phyloP scores from a whole-genome alignment of 345 rosid species.

The Syzygium oleosum region DNA sequence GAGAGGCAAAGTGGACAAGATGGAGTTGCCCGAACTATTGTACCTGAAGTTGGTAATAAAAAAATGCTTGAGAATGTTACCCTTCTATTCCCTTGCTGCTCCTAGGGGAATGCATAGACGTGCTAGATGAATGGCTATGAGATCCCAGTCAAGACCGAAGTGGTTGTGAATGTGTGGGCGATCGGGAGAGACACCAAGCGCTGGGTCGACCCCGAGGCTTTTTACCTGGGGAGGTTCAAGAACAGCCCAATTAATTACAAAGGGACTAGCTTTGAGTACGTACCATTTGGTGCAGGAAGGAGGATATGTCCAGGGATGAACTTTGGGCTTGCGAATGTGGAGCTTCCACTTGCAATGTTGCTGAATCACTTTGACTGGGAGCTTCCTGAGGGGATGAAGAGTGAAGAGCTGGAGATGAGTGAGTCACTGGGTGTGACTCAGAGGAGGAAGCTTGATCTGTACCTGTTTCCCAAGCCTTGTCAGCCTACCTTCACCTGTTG shows the following conservation, averaged over 20 bases:
- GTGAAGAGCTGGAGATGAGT: too few relatives aligned
- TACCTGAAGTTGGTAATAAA: slow-evolving; percentile 3
- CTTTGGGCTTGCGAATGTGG: too few relatives aligned
- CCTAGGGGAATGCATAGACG: slow-evolving; percentile 5
- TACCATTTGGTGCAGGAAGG: too few relatives aligned
- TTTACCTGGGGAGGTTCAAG: neutral
- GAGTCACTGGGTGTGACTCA: too few relatives aligned
- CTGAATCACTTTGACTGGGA: too few relatives aligned
- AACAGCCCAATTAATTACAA: neutral
- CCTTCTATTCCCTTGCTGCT: neutral
- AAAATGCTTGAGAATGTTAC: neutral
- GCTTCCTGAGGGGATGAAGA: too few relatives aligned
- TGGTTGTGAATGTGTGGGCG: neutral
- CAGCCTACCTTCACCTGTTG: too few relatives aligned
- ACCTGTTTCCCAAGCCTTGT: too few relatives aligned
- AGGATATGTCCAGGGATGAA: too few relatives aligned
- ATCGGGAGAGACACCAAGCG: neutral
- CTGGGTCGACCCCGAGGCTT: neutral
- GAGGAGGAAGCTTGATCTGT: too few relatives aligned
- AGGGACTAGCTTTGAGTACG: neutral
- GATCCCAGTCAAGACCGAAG: slow-evolving; percentile 2
- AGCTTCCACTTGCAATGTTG: too few relatives aligned
- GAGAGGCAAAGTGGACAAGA: slow-evolving; percentile 3
- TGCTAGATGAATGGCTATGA: slow-evolving; percentile 13
- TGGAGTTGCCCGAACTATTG: neutral